These are phyloP conservation scores for Fraxinus americana DNA, from an alignment of 257 asterid species.

Conservation along the genomic window DNA sequence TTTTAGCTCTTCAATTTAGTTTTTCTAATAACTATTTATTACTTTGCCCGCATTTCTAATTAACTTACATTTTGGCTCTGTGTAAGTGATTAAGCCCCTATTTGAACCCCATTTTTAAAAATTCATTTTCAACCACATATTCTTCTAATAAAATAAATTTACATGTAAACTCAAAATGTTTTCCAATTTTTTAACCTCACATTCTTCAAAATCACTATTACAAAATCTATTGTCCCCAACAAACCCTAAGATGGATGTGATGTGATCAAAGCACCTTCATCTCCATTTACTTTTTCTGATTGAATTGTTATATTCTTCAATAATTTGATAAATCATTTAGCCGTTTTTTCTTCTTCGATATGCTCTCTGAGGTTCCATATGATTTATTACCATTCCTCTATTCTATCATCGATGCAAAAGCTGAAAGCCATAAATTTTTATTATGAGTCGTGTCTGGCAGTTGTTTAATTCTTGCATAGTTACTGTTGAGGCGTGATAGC, in stretches of 20 bases:
- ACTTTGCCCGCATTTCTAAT: no score
- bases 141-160: no score
- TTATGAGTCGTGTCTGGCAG: not conserved
- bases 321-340: not conserved
- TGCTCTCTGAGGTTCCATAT: not conserved
- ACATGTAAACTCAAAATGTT: no score
- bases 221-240: no score
- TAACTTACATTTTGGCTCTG: no score
- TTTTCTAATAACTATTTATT: no score
- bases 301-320: not conserved
- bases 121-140: no score
- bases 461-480: constrained; percentile 30
- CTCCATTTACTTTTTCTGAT: not conserved
- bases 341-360: not conserved
- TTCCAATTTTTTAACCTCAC: no score
- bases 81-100: no score
- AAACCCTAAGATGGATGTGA: not conserved
- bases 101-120: no score
- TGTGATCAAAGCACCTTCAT: not conserved
- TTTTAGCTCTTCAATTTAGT: no score
- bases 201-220: no score
- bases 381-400: not conserved
- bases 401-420: not conserved
- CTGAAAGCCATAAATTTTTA: not conserved
- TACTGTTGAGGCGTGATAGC: constrained; percentile 45